A percentile compares a stretch with the other conserved stretches of the same genome.
These are phyloP conservation scores for Xanthoceras sorbifolium DNA, from an alignment of 345 rosid genomes.

Conservation along the genomic window DNA sequence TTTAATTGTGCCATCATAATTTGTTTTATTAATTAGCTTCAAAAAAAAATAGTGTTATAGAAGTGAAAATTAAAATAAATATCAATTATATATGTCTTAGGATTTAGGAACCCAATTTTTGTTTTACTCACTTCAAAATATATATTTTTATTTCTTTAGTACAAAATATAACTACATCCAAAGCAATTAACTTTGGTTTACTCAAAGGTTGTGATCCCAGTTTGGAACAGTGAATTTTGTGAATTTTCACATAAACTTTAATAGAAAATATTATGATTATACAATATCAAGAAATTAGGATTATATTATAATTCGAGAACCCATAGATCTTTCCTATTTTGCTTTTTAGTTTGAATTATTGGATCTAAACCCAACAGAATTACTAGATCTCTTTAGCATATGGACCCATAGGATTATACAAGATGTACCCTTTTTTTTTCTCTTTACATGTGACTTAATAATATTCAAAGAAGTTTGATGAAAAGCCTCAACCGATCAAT, in stretches of 20 bases:
- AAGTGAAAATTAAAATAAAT: background rate
- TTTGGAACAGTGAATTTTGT: background rate
- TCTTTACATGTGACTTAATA: constrained; percentile 7
- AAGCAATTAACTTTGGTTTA: background rate
- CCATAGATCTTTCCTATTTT: too few species aligned
- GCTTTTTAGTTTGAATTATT: too few species aligned
- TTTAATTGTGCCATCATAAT: too few species aligned
- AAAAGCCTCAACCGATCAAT: constrained; percentile 27
- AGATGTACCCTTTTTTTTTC: background rate
- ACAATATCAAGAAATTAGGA: too few species aligned
- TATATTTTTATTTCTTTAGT: too few species aligned
- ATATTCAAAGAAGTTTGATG: constrained; percentile 29
- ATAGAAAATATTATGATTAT: too few species aligned
- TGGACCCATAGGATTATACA: background rate
- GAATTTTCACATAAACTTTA: background rate
- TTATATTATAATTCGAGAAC: too few species aligned
- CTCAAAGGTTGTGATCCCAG: background rate
- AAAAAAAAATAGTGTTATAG: too few species aligned
- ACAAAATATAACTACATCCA: background rate
- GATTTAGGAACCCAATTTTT: background rate
- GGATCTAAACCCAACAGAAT: background rate
- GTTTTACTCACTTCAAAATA: background rate
- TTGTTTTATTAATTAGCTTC: background rate
- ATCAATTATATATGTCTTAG: background rate
- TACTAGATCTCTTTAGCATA: background rate